phyloP scores from a whole-genome alignment of 208 protist genomes.

The Porcisia hertigi region DNA sequence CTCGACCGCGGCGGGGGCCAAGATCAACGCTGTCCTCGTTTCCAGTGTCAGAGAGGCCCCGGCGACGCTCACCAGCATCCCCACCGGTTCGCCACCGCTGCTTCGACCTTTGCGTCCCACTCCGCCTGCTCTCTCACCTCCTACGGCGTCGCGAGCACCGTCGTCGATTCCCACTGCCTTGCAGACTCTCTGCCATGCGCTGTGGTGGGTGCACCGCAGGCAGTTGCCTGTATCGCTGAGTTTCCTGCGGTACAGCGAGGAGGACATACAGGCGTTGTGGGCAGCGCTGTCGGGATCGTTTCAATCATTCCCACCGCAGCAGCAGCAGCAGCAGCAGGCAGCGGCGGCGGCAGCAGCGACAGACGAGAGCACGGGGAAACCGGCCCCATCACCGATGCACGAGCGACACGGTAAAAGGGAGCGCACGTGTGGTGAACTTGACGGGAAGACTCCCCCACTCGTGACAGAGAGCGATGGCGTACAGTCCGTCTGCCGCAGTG shows the following conservation, averaged over 20 bases:
- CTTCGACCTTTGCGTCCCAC: not conserved
- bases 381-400: not conserved
- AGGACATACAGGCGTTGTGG: constrained; percentile 34
- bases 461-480: not conserved
- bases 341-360: not conserved
- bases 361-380: not conserved
- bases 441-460: too few relatives aligned
- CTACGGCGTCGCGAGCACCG: not conserved
- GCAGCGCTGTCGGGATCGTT: not conserved
- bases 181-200: constrained; percentile 33
- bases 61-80: not conserved
- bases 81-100: not conserved
- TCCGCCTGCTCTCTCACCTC: not conserved
- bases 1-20: not conserved
- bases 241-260: constrained; percentile 35
- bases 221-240: constrained; percentile 45
- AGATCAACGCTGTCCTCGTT: not conserved
- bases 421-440: not conserved
- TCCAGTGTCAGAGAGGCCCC: not conserved
- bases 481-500: too few relatives aligned
- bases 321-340: not conserved
- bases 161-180: constrained; percentile 13
- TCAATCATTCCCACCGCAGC: not conserved
- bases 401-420: not conserved
- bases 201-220: constrained; percentile 54